A percentile compares a stretch with the other conserved stretches of the same genome.
These are phyloP conservation scores for Globisporangium paddicum DNA, from an alignment of 352 stramenopile genomes.

Conservation along the genomic window DNA sequence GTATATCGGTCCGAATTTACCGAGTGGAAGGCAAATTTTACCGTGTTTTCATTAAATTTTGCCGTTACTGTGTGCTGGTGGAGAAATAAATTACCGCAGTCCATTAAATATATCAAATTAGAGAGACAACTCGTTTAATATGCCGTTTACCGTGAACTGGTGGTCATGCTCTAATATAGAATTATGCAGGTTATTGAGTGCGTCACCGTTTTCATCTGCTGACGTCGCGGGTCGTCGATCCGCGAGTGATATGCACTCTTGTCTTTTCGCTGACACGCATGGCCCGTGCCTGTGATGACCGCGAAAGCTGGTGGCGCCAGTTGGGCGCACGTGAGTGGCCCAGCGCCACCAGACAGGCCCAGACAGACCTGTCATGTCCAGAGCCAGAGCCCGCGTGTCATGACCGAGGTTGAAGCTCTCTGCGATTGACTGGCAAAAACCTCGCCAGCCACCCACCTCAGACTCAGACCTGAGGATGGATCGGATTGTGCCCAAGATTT, in stretches of 20 bases:
- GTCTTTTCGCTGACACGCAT: constrained; percentile 4
- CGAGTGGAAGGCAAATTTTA: no score
- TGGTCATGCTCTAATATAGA: no score
- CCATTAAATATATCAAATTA: no score
- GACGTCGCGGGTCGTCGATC: not conserved
- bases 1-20: no score
- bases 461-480: not conserved
- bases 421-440: not conserved
- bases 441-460: not conserved
- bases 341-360: not conserved
- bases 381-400: constrained; percentile 10
- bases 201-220: not conserved
- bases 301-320: not conserved
- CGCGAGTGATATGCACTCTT: constrained; percentile 6
- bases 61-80: no score
- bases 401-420: constrained; percentile 13
- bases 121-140: no score
- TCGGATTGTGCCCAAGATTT: no score
- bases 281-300: constrained; percentile 1
- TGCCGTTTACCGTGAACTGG: no score
- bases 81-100: no score
- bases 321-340: not conserved
- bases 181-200: not conserved
- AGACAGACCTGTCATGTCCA: not conserved
- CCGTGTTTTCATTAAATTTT: no score